Evolutionary conservation across 352 stramenopile genomes (phyloP), one percentile per base, ranked within the genome.

Genomic region (Globisporangium polare): DNA sequence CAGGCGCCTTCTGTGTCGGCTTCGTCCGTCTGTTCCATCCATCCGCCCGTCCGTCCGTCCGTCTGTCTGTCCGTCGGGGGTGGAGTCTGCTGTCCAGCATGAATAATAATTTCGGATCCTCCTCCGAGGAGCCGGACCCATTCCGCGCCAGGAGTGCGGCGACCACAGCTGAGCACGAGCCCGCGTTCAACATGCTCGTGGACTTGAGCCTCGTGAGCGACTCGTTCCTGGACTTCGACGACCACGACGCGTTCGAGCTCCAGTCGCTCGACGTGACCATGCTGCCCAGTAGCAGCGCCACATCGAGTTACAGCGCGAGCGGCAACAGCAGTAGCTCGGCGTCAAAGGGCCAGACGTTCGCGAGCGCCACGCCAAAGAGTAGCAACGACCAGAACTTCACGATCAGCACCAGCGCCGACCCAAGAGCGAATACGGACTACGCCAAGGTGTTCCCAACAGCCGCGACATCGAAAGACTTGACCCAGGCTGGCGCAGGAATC

Each of bases 181-280:
- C 51, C 9, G 5, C n/a, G 39, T 54, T 60, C 51, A 53, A 47
- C 26, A 49, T 60, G 51, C 60, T 66, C 13, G 41, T 60, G 37
- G 60, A 60, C 41, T 24, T 65, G n/a, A 58, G 22, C 7, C 5
- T 33, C 50, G 31, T 47, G 8, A 27, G 51, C 31, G 50, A 52
- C 49, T 39, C 26, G 1, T 45, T 56, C 20, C 22, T 54, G 31
- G 31, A n/a, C 5, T 37, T 43, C 5, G 47, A 63, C 33, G 47
- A 18, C 8, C 17, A 43, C 22, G 22, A 53, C 15, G 45, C 27
- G 41, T 50, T 65, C 13, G 26, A 53, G 59, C 39, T 65, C 22
- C 52, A 59, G 27, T 49, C 41, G 5, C 43, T 59, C 27, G 42
- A 60, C 41, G 50, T 60, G 51, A 41, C 17, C 45, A 51, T 59